phyloP scores from a whole-genome alignment of 2,329 filamentous ascomycete species.

The Cladophialophora chaetospira region DNA sequence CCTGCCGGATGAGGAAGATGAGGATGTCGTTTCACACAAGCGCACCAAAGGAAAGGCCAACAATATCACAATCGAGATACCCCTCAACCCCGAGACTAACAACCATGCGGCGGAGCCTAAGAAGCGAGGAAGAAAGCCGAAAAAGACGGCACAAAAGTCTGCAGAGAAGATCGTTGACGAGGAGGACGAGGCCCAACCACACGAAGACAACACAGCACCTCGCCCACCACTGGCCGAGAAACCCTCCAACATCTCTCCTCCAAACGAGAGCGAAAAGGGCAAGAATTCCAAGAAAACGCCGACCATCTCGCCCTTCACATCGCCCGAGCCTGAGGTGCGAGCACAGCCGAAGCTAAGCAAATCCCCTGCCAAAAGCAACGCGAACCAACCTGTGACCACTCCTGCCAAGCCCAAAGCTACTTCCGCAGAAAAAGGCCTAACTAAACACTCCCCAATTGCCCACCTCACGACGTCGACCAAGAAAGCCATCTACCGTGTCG shows the following conservation, averaged over 20 bases:
- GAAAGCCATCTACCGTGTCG: slow-evolving; percentile 29
- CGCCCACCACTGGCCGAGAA: slow-evolving; percentile 24
- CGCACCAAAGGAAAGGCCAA: slow-evolving; percentile 1
- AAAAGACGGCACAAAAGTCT: slow-evolving; percentile 20
- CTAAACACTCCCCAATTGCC: slow-evolving; percentile 33
- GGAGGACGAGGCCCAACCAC: slow-evolving; percentile 1
- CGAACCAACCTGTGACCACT: slow-evolving; percentile 9
- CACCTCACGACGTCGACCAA: slow-evolving; percentile 11
- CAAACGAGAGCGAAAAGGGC: not conserved
- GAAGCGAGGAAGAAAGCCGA: slow-evolving; percentile 33
- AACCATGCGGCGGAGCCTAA: slow-evolving; percentile 25
- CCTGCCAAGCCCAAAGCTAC: slow-evolving; percentile 10
- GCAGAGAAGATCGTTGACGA: slow-evolving; percentile 9
- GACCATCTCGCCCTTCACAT: slow-evolving; percentile 21
- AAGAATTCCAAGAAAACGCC: slow-evolving; percentile 11
- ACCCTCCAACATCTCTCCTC: slow-evolving; percentile 12
- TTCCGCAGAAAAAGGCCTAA: slow-evolving; percentile 24
- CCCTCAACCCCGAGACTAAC: slow-evolving; percentile 13
- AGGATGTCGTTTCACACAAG: not conserved
- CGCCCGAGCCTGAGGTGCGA: slow-evolving; percentile 10
- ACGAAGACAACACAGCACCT: not conserved
- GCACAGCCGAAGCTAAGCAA: not conserved
- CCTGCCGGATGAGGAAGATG: slow-evolving; percentile 3
- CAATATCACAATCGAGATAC: slow-evolving; percentile 29
- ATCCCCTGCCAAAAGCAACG: not conserved